Evolutionary conservation across 2,329 filamentous ascomycete genomes (phyloP), one percentile per base, ranked within the genome.

Genomic region (Penicillium frequentans): DNA sequence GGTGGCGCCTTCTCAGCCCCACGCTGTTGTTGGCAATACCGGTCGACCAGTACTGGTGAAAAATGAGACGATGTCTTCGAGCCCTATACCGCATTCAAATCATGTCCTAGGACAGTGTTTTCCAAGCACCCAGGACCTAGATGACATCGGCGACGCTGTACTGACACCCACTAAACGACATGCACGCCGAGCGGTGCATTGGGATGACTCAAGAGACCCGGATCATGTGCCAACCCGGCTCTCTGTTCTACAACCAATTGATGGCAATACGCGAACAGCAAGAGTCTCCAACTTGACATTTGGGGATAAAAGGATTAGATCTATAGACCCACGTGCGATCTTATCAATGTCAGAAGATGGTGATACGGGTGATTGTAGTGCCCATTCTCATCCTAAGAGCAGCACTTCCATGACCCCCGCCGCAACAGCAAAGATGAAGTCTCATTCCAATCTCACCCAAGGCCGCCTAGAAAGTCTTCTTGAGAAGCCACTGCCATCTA

Each of bases 111-210:
- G 56, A 23, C 47, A 55, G 47, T 62, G 58, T 46, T 75, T 79
- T 0, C 76, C 82, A 42, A 85, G 86, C 51, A 88, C 84, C 53
- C 77, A 88, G 50, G 86, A 89, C 65, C 75, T 89, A 11, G 82
- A 86, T 64, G 77, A 81, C 43, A 72, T 79, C 51, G 80, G 78
- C 8, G 70, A 70, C 31, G 59, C 53, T 43, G 68, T 75, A 19
- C 63, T 72, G 47, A 74, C 80, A 64, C 69, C 76, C 51, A 84
- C 78, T 13, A 76, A 73, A 56, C 62, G 59, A 31, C 64, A 62
- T 33, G 31, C 48, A 16, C 46, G 58, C 39, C 45, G 55, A 33
- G 49, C 57, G 27, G 50, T 53, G 9, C 46, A 56, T 21, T 50
- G 56, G 49, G 37, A 42, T 33, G 33, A 47, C 14, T 43, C 35